Conservation (phyloP, 1,284 basidiomycete genomes). For the Neotropicomus parvogracilis region DNA sequence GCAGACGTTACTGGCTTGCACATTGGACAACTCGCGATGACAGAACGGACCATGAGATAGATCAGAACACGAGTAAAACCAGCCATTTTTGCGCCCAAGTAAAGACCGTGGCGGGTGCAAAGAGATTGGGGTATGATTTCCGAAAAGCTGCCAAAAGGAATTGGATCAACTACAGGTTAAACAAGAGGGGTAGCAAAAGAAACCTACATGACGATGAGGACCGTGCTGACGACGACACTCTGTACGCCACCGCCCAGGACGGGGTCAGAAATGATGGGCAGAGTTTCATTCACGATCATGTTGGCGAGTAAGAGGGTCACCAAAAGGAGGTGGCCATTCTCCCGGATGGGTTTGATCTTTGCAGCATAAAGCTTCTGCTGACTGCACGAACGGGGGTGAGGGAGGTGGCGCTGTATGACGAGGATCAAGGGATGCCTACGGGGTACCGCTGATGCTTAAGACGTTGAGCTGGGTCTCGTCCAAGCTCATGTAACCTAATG, state of each 20-base stretch:
- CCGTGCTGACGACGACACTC: constrained; percentile 80
- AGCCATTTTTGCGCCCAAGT: constrained; percentile 89
- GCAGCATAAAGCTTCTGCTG: constrained; percentile 78
- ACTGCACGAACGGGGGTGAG: constrained; percentile 33
- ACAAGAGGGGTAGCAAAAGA: background rate
- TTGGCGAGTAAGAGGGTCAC: constrained; percentile 82
- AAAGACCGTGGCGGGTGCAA: constrained; percentile 89
- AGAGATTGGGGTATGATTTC: constrained; percentile 91
- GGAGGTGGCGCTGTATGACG: background rate
- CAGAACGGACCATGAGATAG: constrained; percentile 55
- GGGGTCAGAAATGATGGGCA: constrained; percentile 88
- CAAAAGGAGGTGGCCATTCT: constrained; percentile 79
- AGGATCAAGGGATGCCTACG: constrained; percentile 42
- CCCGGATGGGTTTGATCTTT: constrained; percentile 84
- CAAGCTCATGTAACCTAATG: constrained; percentile 89
- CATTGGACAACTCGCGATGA: background rate
- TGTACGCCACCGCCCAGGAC: constrained; percentile 82
- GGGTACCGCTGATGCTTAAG: constrained; percentile 77
- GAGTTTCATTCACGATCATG: constrained; percentile 89
- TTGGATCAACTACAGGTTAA: background rate
- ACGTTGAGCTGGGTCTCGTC: constrained; percentile 92
- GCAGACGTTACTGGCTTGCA: background rate
- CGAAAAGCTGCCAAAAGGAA: constrained; percentile 54
- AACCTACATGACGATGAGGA: constrained; percentile 81
- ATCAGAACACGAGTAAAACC: constrained; percentile 71